Conservation (phyloP, 2,329 filamentous ascomycete genomes). For the Sarocladiaceae sp. region DNA sequence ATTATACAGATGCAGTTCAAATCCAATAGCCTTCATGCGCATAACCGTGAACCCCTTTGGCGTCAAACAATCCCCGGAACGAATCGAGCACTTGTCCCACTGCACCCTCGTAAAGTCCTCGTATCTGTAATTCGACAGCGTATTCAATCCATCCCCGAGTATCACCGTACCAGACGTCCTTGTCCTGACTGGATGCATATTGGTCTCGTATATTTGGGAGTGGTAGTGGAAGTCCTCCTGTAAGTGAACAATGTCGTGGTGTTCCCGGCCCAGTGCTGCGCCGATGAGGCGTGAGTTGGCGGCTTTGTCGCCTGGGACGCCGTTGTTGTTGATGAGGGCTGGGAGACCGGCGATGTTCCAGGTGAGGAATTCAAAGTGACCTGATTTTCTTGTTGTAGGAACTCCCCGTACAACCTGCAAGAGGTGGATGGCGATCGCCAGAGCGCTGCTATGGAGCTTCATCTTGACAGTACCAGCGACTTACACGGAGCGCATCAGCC, state of each 20-base stretch:
- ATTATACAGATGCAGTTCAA: slow-evolving; percentile 62
- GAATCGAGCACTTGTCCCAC: slow-evolving; percentile 55
- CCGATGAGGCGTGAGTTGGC: slow-evolving; percentile 55
- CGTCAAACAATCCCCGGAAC: slow-evolving; percentile 60
- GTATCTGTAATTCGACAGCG: slow-evolving; percentile 55
- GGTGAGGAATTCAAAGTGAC: slow-evolving; percentile 46
- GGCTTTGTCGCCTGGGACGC: slow-evolving; percentile 57
- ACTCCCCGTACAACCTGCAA: neutral
- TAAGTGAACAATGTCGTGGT: slow-evolving; percentile 59
- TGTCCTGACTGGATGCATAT: slow-evolving; percentile 57
- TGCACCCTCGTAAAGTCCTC: slow-evolving; percentile 51
- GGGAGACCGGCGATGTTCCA: slow-evolving; percentile 61
- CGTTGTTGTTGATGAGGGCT: slow-evolving; percentile 52
- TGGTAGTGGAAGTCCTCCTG: slow-evolving; percentile 72
- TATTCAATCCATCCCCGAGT: slow-evolving; percentile 62
- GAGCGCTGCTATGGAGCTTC: neutral
- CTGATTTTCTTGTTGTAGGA: slow-evolving; percentile 11
- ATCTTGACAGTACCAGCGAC: neutral
- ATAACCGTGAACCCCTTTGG: slow-evolving; percentile 69
- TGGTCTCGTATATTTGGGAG: slow-evolving; percentile 55
- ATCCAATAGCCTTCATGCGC: slow-evolving; percentile 48
- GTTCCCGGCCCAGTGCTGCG: slow-evolving; percentile 48
- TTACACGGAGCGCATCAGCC: no score
- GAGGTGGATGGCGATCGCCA: neutral
- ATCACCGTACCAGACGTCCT: slow-evolving; percentile 60